Evolutionary conservation across 75 land plant species (phyloP).

Genomic region (Adiantum capillusveneris): DNA sequence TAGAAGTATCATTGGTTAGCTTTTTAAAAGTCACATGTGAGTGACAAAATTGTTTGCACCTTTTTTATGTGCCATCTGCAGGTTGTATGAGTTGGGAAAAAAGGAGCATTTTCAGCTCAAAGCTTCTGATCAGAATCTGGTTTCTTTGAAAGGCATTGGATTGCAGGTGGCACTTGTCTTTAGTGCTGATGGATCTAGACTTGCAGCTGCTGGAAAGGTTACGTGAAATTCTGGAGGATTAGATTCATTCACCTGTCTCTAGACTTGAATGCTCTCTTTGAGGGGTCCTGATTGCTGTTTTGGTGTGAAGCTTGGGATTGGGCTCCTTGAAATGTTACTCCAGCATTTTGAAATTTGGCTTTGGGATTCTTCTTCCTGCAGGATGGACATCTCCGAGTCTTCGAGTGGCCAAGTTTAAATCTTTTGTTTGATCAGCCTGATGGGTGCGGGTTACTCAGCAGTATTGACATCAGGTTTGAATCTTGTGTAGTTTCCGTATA

Average conservation of each 20-base stretch:
- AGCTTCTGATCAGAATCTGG: slow-evolving; percentile 33
- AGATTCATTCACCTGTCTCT: no score
- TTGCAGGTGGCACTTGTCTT: slow-evolving; percentile 61
- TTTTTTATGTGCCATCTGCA: slow-evolving; percentile 14
- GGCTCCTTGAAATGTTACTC: no score
- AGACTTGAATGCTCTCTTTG: no score
- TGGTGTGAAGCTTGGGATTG: no score
- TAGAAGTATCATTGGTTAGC: no score
- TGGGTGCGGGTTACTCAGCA: slow-evolving; percentile 67
- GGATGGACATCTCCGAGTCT: slow-evolving; percentile 93
- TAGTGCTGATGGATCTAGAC: slow-evolving; percentile 72
- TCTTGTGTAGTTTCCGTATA: no score
- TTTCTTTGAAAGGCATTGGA: slow-evolving; percentile 53
- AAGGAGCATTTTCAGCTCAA: slow-evolving; percentile 21
- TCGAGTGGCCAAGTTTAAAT: slow-evolving; percentile 81
- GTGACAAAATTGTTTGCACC: background rate
- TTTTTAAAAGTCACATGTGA: no score
- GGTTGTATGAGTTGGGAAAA: slow-evolving; percentile 49
- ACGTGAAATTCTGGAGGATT: no score
- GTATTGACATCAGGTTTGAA: slow-evolving; percentile 79
- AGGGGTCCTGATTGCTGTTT: no score
- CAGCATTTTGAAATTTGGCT: no score
- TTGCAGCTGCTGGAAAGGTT: slow-evolving; percentile 86
- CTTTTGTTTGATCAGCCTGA: slow-evolving; percentile 71
- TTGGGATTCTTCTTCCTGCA: slow-evolving; percentile 17